Evolutionary conservation across 1,284 basidiomycete species (phyloP), one percentile per base, ranked within the genome.

Genomic region (Tranzscheliella williamsii): DNA sequence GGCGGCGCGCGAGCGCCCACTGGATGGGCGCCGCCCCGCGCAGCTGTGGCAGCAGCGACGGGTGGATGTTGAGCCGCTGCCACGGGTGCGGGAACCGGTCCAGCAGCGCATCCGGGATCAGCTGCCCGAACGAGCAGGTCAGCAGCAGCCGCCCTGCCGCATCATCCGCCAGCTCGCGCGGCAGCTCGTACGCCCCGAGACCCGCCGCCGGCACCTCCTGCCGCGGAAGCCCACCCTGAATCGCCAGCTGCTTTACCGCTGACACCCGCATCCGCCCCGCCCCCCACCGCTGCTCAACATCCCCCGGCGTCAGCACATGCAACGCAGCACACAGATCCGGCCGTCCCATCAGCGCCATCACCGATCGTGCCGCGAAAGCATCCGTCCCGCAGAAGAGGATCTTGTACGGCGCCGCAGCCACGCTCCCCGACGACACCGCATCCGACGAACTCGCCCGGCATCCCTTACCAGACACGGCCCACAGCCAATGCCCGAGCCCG

Each of bases 21-120:
- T 97, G 94, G 27, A 97, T 88, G 0, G 93, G 94, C 2, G 92
- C 90, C 0, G 94, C 86, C 0, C 94, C 94, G 20, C 92, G 85
- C 78, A 91, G 91, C n/a, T 82, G 79, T 0, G 93, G 94, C 18
- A 97, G 82, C 0, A 92, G 80, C 16, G 91, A 94, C 0, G 93
- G 92, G 71, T 98, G 94, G 4, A 97, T 84, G 72, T 97, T 96
- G 32, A 98, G 80, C n/a, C 87, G 80, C 41, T 85, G 84, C 1
- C 80, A 78, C 0, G 82, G 81, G 7, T 57, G 37, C 0, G 79
- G 80, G 68, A 95, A 95, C 22, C 82, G 79, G n/a, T 81, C 72
- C 3, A 95, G 84, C 34, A 91, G 79, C 0, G 80, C 65, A 2
- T 82, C 76, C 0, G 91, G 85, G 18, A 96, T 83, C 54, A 96